phyloP scores from a whole-genome alignment of 345 rosid genomes.

The Trapa bicornis region DNA sequence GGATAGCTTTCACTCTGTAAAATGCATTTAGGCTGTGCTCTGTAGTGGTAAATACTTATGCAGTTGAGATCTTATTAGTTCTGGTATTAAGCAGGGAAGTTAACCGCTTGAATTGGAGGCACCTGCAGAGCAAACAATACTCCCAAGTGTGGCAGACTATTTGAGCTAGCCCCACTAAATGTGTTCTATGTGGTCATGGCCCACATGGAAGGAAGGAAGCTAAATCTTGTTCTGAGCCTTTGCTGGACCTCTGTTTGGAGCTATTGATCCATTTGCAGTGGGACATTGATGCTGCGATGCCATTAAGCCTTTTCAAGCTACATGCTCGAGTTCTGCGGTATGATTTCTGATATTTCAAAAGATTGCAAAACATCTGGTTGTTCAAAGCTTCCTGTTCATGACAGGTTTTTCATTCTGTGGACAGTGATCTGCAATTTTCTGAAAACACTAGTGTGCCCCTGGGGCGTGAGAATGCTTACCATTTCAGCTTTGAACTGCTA shows the following conservation, averaged over 20 bases:
- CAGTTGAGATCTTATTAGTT: not conserved
- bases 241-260: too few relatives aligned
- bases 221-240: too few relatives aligned
- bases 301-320: not conserved
- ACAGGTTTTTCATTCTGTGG: too few relatives aligned
- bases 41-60: conserved; percentile 24
- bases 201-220: too few relatives aligned
- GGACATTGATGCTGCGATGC: not conserved
- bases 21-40: not conserved
- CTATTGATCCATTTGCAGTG: not conserved
- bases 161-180: not conserved
- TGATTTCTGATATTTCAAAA: not conserved
- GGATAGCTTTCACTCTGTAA: not conserved
- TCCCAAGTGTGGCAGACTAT: not conserved
- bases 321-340: too few relatives aligned
- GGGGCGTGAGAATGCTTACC: too few relatives aligned
- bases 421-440: too few relatives aligned
- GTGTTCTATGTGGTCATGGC: too few relatives aligned
- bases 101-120: not conserved
- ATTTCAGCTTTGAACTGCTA: too few relatives aligned
- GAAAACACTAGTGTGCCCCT: too few relatives aligned
- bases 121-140: not conserved
- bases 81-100: conserved; percentile 24
- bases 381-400: too few relatives aligned
- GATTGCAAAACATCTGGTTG: not conserved